Conservation (phyloP, 352 stramenopile genomes). For the Pythium monospermum region DNA sequence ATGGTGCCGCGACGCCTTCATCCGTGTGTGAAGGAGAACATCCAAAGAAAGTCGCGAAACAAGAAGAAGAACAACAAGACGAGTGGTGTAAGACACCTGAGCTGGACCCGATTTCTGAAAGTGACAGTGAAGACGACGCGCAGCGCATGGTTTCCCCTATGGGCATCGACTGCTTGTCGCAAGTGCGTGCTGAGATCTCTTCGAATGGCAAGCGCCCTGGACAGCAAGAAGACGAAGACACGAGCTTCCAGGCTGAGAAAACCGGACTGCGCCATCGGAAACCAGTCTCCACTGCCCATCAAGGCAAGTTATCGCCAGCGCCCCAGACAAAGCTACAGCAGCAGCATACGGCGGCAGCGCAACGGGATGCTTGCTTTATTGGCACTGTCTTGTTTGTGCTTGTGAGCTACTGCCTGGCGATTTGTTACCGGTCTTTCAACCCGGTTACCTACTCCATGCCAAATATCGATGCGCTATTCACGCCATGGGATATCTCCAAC, state of each 20-base stretch:
- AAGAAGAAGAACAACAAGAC: background rate
- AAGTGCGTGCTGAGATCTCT: no score
- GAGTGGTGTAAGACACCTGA: background rate
- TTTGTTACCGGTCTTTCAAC: constrained; percentile 37
- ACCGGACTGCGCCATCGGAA: background rate
- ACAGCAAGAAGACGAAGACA: constrained; percentile 11
- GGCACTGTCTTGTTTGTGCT: constrained; percentile 22
- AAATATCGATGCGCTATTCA: constrained; percentile 27
- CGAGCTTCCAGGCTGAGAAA: background rate
- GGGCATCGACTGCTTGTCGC: no score
- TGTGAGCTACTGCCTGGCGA: constrained; percentile 34
- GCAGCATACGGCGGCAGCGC: no score
- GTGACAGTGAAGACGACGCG: constrained; percentile 7
- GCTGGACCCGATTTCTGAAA: constrained; percentile 8
- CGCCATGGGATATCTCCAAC: constrained; percentile 41
- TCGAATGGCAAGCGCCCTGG: background rate
- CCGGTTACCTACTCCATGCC: constrained; percentile 35
- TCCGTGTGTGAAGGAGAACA: no score
- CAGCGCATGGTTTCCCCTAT: no score
- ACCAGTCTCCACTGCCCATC: background rate
- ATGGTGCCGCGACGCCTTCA: no score
- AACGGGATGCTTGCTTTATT: background rate
- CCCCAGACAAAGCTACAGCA: no score
- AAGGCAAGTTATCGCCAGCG: no score
- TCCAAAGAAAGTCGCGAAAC: background rate